A percentile compares a stretch with the other conserved stretches of the same genome.
phyloP scores from a whole-genome alignment of 345 rosid genomes.

The Salix caprea region DNA sequence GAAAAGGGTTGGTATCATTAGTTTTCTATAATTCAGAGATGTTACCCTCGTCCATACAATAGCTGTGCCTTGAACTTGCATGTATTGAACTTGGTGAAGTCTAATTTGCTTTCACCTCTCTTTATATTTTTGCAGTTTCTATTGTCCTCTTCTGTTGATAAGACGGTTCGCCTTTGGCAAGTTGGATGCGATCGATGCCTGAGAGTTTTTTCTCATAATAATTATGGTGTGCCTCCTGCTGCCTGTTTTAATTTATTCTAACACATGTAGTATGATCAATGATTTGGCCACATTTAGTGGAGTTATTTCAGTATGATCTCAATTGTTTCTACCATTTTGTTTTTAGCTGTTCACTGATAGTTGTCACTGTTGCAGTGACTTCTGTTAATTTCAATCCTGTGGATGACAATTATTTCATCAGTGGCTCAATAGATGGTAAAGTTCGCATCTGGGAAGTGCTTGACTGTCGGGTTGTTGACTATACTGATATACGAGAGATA shows the following conservation, averaged over 20 bases:
- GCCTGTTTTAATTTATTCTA: not conserved
- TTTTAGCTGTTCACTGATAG: slow-evolving; percentile 3
- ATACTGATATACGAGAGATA: slow-evolving; percentile 56
- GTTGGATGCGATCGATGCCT: slow-evolving; percentile 26
- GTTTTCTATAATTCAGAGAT: not conserved
- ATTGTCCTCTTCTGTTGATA: slow-evolving; percentile 27
- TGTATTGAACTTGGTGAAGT: not conserved
- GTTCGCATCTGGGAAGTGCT: slow-evolving; percentile 74
- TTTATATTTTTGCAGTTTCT: slow-evolving; percentile 20
- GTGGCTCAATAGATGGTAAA: slow-evolving; percentile 64
- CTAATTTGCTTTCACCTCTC: not conserved
- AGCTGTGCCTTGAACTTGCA: not conserved
- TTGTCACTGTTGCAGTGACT: slow-evolving; percentile 41
- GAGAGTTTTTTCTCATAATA: slow-evolving; percentile 25
- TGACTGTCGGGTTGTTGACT: slow-evolving; percentile 52
- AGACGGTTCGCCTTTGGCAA: slow-evolving; percentile 30
- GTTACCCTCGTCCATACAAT: not conserved
- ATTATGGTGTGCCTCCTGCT: slow-evolving; percentile 18
- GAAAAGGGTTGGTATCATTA: slow-evolving; percentile 51
- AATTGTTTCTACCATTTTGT: not conserved
- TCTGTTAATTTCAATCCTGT: slow-evolving; percentile 59
- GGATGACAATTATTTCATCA: slow-evolving; percentile 58
- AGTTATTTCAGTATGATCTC: not conserved
- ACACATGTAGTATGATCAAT: not conserved
- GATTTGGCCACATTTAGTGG: not conserved